A percentile compares a stretch with the other conserved stretches of the same genome.
Evolutionary conservation across 1,284 basidiomycete genomes (phyloP).

Genomic region (Melampsora abietis-canadensis): DNA sequence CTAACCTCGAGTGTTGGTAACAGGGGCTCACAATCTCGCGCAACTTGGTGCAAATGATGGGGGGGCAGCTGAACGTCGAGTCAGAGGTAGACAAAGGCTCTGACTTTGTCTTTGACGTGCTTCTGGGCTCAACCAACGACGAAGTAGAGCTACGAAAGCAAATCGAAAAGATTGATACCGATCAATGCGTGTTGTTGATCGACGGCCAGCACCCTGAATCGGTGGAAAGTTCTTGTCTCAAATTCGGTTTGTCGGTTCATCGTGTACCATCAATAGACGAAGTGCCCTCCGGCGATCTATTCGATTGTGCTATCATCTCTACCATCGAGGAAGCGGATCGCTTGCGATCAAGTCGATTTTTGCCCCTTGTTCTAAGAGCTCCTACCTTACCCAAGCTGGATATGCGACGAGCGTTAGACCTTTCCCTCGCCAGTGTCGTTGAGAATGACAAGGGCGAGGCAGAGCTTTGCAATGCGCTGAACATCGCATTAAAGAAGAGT

Average conservation of each 20-base stretch:
- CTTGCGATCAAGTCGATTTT: slow-evolving; percentile 37
- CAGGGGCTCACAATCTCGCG: slow-evolving; percentile 42
- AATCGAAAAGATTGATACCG: slow-evolving; percentile 42
- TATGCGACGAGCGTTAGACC: slow-evolving; percentile 35
- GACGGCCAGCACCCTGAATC: slow-evolving; percentile 33
- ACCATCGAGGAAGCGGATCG: slow-evolving; percentile 41
- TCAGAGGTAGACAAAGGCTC: slow-evolving; percentile 38
- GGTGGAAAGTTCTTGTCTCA: slow-evolving; percentile 29
- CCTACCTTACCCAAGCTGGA: slow-evolving; percentile 36
- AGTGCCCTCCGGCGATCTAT: slow-evolving; percentile 41
- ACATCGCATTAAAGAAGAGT: slow-evolving; percentile 38
- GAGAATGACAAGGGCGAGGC: slow-evolving; percentile 39
- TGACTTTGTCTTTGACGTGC: slow-evolving; percentile 32
- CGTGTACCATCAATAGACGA: slow-evolving; percentile 40
- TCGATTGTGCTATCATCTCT: slow-evolving; percentile 42
- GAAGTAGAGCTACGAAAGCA: slow-evolving; percentile 29
- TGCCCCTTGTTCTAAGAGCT: slow-evolving; percentile 32
- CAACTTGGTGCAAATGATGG: slow-evolving; percentile 43
- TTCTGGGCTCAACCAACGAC: slow-evolving; percentile 24
- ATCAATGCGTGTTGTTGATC: slow-evolving; percentile 40
- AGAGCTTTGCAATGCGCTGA: slow-evolving; percentile 35
- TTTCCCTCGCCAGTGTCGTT: slow-evolving; percentile 34
- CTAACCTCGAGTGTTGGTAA: slow-evolving; percentile 5
- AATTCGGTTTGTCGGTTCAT: slow-evolving; percentile 40
- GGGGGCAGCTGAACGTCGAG: slow-evolving; percentile 33